These are phyloP conservation scores for Neurospora sp. DNA, from an alignment of 495 filamentous ascomycete species.

Conservation along the genomic window DNA sequence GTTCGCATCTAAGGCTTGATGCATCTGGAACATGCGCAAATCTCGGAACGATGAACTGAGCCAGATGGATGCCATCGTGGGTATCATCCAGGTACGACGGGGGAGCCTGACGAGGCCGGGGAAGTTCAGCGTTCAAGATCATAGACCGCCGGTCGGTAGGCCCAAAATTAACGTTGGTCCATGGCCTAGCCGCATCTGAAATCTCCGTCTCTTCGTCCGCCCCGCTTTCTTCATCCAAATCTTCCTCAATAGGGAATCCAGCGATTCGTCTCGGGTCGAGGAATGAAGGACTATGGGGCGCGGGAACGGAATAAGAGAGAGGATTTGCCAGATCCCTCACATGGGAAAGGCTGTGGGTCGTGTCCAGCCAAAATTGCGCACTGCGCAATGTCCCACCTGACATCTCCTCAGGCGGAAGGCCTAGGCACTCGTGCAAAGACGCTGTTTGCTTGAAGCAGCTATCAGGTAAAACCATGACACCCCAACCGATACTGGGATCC, in stretches of 20 bases:
- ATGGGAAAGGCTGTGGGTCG: conserved; percentile 19
- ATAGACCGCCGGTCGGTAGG: not conserved
- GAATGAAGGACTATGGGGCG: not conserved
- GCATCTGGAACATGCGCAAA: conserved; percentile 7
- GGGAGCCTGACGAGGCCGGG: not conserved
- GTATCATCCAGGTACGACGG: conserved; percentile 4
- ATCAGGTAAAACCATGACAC: conserved; percentile 34
- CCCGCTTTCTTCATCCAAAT: not conserved
- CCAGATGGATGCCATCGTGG: conserved; percentile 7
- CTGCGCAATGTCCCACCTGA: not conserved
- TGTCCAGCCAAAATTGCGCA: conserved; percentile 10
- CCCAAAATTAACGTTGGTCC: not conserved
- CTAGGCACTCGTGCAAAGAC: conserved; percentile 22
- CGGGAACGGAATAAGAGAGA: conserved; percentile 2
- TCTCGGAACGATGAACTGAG: conserved; percentile 14
- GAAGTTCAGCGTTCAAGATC: not conserved
- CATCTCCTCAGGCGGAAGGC: conserved; percentile 17
- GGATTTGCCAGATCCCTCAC: conserved; percentile 11
- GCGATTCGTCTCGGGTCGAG: conserved; percentile 6
- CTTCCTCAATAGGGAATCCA: not conserved
- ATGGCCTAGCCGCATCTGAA: conserved; percentile 11
- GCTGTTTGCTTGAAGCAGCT: conserved; percentile 29
- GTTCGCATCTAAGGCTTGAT: not conserved
- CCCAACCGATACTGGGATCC: conserved; percentile 30
- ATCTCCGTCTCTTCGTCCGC: conserved; percentile 15